A percentile compares a stretch with the other conserved stretches of the same genome.
phyloP scores from a whole-genome alignment of 129 eudicot species.

The Pseudognaphalium luteoalbum region DNA sequence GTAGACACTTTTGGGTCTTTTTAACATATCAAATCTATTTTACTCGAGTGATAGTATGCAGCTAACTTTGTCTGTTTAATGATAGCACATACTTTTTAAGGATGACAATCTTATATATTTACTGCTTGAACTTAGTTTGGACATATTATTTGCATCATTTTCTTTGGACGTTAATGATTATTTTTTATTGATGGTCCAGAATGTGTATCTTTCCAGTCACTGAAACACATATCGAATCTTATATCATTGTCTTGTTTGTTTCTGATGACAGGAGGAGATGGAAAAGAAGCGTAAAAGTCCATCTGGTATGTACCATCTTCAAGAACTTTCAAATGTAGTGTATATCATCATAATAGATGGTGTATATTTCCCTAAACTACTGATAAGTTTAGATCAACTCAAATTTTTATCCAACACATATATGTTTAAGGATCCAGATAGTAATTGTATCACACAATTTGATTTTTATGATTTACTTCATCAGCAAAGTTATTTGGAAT shows the following conservation, averaged over 20 bases:
- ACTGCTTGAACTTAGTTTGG: conserved; percentile 10
- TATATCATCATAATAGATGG: not conserved
- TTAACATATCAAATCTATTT: too few species aligned
- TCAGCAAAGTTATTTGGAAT: too few species aligned
- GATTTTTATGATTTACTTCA: too few species aligned
- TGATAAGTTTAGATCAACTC: not conserved
- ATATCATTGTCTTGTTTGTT: conserved; percentile 24
- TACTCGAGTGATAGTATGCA: not conserved
- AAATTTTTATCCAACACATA: not conserved
- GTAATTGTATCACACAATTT: not conserved
- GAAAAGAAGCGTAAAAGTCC: conserved; percentile 51
- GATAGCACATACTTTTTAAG: not conserved
- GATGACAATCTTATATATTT: not conserved
- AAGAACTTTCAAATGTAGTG: not conserved
- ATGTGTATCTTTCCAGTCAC: not conserved
- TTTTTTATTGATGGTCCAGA: not conserved
- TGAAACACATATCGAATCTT: conserved; percentile 17
- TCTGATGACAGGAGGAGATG: conserved; percentile 77
- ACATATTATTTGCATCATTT: not conserved
- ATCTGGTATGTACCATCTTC: conserved; percentile 45
- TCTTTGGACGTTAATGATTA: conserved; percentile 15
- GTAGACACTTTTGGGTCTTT: not conserved
- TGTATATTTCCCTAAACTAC: not conserved
- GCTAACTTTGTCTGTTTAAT: not conserved
- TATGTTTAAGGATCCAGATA: not conserved